These are phyloP conservation scores for Phaeophleospora eucalypticola DNA, from an alignment of 2,329 filamentous ascomycete genomes.

Conservation along the genomic window DNA sequence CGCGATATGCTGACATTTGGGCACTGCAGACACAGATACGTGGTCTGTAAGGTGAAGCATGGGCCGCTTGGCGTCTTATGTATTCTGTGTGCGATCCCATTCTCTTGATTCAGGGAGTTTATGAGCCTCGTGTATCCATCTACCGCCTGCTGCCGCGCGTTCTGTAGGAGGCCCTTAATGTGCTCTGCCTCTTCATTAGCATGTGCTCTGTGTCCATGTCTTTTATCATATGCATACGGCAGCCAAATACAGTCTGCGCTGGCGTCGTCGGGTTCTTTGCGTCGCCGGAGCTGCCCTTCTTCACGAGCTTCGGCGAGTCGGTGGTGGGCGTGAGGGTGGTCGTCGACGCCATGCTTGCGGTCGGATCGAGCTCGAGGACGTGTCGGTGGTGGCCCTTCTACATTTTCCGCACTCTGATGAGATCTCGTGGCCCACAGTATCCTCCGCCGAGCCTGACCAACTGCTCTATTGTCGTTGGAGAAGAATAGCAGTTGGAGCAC, in stretches of 20 bases:
- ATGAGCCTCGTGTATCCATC: slow-evolving; percentile 69
- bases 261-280: slow-evolving; percentile 36
- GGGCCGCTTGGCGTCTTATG: slow-evolving; percentile 45
- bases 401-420: background rate
- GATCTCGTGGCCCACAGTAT: background rate
- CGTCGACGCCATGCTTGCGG: slow-evolving; percentile 21
- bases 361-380: background rate
- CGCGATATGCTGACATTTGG: slow-evolving; percentile 63
- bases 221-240: slow-evolving; percentile 12
- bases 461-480: background rate
- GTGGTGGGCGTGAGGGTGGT: slow-evolving; percentile 35
- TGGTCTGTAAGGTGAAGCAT: slow-evolving; percentile 26
- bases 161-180: slow-evolving; percentile 63
- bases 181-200: slow-evolving; percentile 56
- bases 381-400: background rate
- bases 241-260: slow-evolving; percentile 25
- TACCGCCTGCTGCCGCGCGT: slow-evolving; percentile 64
- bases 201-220: slow-evolving; percentile 4
- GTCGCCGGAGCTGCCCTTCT: slow-evolving; percentile 32
- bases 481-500: background rate
- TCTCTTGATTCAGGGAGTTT: slow-evolving; percentile 65
- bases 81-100: slow-evolving; percentile 64
- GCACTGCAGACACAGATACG: slow-evolving; percentile 69
- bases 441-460: background rate
- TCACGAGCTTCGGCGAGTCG: slow-evolving; percentile 40